Base-by-base conservation (phyloP, 2,329 filamentous ascomycete genomes). In the Magnaporthiopsis incrustans region DNA sequence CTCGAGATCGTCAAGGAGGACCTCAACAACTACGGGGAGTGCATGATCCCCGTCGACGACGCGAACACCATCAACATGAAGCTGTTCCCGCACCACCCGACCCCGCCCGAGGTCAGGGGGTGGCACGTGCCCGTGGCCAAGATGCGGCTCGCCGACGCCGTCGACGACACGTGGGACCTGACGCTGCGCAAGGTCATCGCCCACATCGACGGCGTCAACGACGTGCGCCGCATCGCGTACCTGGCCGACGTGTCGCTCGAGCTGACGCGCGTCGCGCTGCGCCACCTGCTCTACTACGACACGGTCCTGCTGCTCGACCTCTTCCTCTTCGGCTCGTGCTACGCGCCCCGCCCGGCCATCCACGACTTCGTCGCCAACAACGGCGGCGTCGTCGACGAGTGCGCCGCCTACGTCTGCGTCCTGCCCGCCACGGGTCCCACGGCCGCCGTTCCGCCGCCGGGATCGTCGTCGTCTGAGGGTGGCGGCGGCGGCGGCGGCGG, bases 21-120 rank as follows among this genome's bases (percentile, higher is more conserved):
- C 73, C 74, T 99, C 69, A 97, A 98, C 73, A 96, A 96, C 71
- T 99, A 97, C 72, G 93, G 91, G 72, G 95, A 99, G 78, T 97
- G 93, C 81, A 97, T 97, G 93, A 97, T 97, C 71, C 93, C 93
- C 0, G 94, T 97, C 67, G 92, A 97, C 75, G 92, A 96, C 69
- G 88, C 92, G 66, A 97, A 97, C 74, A 97, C 92, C 0, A 88
- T 97, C 76, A 97, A 97, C 76, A 91, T 97, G 83, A 97, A 97
- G 77, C 85, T 97, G 61, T 97, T 97, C 74, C 92, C 92, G 0
- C 87, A 91, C 60, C 89, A 94, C 70, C 82, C 87, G 1, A 85
- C 87, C 22, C 93, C 93, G 2, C 87, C 91, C 0, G 82, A 87
- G 3, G 89, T 98, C 64, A 88, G 89, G 70, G 86, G 90, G 60